Evolutionary conservation across 2,329 filamentous ascomycete species (phyloP), one percentile per base, ranked within the genome.

Genomic region (Hypoxylon sp.): DNA sequence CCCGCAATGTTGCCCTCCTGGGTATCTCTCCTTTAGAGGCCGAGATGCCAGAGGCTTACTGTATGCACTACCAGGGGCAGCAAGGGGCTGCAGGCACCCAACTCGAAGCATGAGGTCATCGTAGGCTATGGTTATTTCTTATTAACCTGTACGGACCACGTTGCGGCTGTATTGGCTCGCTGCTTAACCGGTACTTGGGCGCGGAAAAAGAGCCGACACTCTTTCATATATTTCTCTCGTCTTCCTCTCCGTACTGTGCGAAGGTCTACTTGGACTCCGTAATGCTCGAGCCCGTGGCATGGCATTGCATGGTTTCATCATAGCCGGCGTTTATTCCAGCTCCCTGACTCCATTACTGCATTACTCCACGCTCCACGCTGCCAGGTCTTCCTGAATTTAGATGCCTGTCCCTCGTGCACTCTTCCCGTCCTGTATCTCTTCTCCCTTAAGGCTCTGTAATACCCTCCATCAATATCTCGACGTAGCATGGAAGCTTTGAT

Each of bases 41-140:
- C n/a, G n/a, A n/a, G n/a, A n/a, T n/a, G n/a, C n/a, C n/a, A 27
- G n/a, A 35, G n/a, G 31, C 31, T 35, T 35, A 35, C 31, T 35
- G n/a, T n/a, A n/a, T n/a, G n/a, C n/a, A n/a, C n/a, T n/a, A n/a
- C n/a, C n/a, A n/a, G n/a, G n/a, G n/a, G n/a, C n/a, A n/a, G n/a
- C n/a, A n/a, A 26, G 23, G 42, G 20, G 15, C 15, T 41, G n/a
- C 40, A 29, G 43, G 27, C 51, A 18, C 24, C 40, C 47, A 56
- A 7, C n/a, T 15, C 31, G 8, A 17, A 49, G 43, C 20, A 66
- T 66, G 66, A 68, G 65, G 64, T 67, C 65, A 68, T 68, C 51
- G 38, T 38, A 60, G 48, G 47, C 47, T 42, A 37, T 33, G 48
- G 47, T 49, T 42, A 37, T 33, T 29, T 21, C 18, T 40, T 17